phyloP scores from a whole-genome alignment of 192 early-diverging fungal genomes.

The Mortierella antarctica region DNA sequence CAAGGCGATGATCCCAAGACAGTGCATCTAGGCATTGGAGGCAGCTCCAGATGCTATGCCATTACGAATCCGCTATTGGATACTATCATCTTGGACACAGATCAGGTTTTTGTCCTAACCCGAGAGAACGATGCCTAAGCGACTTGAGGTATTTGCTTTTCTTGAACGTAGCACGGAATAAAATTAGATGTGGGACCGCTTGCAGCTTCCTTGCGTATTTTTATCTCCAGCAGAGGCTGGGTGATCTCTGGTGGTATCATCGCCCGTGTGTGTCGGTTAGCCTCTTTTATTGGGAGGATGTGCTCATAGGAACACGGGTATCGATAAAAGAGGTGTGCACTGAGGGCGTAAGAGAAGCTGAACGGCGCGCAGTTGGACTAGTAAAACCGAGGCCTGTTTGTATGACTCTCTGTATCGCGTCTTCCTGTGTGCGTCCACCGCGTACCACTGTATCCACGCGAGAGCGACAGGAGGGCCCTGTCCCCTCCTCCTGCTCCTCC shows the following conservation, averaged over 20 bases:
- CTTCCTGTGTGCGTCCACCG: slow-evolving; percentile 16
- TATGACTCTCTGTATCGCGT: slow-evolving; percentile 5
- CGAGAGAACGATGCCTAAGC: not conserved
- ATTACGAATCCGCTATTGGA: slow-evolving; percentile 74
- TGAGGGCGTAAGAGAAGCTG: not conserved
- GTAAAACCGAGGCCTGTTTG: slow-evolving; percentile 33
- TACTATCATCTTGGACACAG: slow-evolving; percentile 62
- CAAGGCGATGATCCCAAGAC: slow-evolving; percentile 53
- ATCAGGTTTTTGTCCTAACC: slow-evolving; percentile 69
- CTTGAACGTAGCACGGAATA: not conserved
- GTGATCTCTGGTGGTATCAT: no score
- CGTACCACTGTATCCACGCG: slow-evolving; percentile 10
- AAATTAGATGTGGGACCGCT: not conserved
- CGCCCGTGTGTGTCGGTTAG: no score
- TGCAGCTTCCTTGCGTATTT: no score
- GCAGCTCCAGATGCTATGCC: slow-evolving; percentile 70
- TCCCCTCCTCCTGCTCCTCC: slow-evolving; percentile 14
- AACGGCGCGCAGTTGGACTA: not conserved
- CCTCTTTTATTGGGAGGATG: no score
- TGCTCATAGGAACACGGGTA: no score
- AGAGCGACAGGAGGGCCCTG: slow-evolving; percentile 20
- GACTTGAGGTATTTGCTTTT: not conserved
- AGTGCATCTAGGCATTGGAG: slow-evolving; percentile 53
- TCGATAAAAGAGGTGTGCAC: not conserved
- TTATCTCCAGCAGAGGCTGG: no score